Conservation (phyloP, 805 yeast species). For the Starmerella powellii region DNA sequence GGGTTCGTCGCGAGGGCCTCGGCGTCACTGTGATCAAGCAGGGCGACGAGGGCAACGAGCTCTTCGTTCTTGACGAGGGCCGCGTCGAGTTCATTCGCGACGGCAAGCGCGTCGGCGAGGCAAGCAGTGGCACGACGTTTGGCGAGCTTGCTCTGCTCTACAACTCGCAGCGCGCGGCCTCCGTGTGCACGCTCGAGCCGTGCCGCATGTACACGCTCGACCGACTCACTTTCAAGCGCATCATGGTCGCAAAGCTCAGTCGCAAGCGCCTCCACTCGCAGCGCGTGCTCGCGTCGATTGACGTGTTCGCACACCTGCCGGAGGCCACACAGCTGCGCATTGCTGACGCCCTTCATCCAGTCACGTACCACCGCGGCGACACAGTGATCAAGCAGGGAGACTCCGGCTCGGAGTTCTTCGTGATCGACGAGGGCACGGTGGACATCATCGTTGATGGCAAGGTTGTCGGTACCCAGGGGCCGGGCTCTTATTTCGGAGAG, state of each 20-base stretch:
- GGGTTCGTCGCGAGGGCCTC: conserved; percentile 50
- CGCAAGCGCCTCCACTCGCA: conserved; percentile 86
- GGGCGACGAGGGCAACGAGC: conserved; percentile 91
- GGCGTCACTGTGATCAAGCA: conserved; percentile 65
- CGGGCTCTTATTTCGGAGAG: conserved; percentile 95
- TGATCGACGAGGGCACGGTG: conserved; percentile 73
- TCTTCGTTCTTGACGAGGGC: conserved; percentile 78
- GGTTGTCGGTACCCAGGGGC: conserved; percentile 44
- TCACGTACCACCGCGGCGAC: conserved; percentile 55
- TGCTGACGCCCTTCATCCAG: conserved; percentile 87
- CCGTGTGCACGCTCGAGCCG: conserved; percentile 63
- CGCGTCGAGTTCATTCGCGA: conserved; percentile 68
- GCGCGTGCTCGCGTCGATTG: conserved; percentile 73
- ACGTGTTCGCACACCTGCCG: conserved; percentile 60
- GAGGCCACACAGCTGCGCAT: conserved; percentile 76
- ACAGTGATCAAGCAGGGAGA: conserved; percentile 80
- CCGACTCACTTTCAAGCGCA: conserved; percentile 82
- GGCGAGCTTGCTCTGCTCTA: conserved; percentile 97
- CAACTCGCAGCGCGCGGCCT: conserved; percentile 95
- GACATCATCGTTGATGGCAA: conserved; percentile 51
- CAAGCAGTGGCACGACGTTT: conserved; percentile 81
- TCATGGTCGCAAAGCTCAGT: conserved; percentile 78
- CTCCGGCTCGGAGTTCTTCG: conserved; percentile 59
- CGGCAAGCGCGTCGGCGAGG: conserved; percentile 53
- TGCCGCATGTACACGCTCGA: conserved; percentile 85